A percentile compares a stretch with the other conserved stretches of the same genome.
phyloP scores from a whole-genome alignment of 306 rosid species.

The Acacia confusa region DNA sequence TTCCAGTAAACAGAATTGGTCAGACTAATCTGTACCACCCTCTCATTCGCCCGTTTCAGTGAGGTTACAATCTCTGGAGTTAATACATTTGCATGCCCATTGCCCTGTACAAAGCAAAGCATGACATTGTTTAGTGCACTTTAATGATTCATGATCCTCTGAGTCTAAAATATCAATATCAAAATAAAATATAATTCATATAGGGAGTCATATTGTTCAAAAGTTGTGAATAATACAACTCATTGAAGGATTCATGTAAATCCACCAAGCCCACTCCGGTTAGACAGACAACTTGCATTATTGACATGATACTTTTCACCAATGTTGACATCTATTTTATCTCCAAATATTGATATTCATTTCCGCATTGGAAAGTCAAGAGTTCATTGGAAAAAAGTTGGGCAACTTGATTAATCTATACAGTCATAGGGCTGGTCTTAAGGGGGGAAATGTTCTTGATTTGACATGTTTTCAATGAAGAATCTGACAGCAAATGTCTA shows the following conservation, averaged over 20 bases:
- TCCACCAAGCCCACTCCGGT: not conserved
- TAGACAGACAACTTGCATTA: not conserved
- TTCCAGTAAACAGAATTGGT: constrained; percentile 91
- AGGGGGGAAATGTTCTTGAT: not conserved
- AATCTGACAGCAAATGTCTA: not conserved
- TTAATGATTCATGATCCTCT: not conserved
- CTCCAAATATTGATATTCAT: not conserved
- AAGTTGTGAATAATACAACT: not conserved
- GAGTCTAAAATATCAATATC: not conserved
- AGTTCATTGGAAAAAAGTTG: not conserved
- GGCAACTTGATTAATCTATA: too few relatives aligned
- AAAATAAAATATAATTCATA: not conserved
- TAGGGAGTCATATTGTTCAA: not conserved
- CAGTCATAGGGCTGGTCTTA: not conserved
- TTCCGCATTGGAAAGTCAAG: not conserved
- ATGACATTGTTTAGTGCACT: constrained; percentile 14
- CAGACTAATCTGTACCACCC: constrained; percentile 87
- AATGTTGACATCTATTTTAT: not conserved
- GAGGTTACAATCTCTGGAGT: constrained; percentile 77
- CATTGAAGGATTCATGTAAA: not conserved
- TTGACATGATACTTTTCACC: not conserved
- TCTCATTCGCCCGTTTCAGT: constrained; percentile 67
- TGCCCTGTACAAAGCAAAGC: constrained; percentile 51
- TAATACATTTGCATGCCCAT: constrained; percentile 63
- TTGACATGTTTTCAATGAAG: not conserved